Evolutionary conservation across 163 green algal species (phyloP).

Genomic region (Scenedesmus sp.): DNA sequence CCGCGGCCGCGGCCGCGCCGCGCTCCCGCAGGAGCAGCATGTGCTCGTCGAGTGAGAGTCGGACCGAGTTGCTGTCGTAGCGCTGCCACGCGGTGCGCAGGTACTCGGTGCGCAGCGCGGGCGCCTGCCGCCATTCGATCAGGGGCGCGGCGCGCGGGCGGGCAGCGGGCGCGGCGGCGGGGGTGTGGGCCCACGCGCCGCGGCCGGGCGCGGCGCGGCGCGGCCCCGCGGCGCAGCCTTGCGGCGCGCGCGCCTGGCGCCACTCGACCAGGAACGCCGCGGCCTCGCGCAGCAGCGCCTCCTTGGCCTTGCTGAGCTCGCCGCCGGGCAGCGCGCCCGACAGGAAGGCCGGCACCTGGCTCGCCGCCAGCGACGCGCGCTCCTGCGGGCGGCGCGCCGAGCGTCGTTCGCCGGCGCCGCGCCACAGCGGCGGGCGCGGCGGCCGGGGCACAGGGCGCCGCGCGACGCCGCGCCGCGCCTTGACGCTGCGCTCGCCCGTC

Average conservation of each 20-base stretch:
- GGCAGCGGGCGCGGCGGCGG: neutral
- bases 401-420: too few species aligned
- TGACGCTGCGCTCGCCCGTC: conserved; percentile 72
- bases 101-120: conserved; percentile 80
- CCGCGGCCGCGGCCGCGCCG: conserved; percentile 2
- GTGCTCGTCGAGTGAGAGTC: conserved; percentile 75
- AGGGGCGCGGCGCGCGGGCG: neutral
- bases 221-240: too few species aligned
- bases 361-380: conserved; percentile 56
- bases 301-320: conserved; percentile 34
- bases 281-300: conserved; percentile 52
- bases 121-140: too few species aligned
- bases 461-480: too few species aligned
- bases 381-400: too few species aligned
- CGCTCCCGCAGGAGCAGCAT: conserved; percentile 68
- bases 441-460: neutral
- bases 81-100: conserved; percentile 73
- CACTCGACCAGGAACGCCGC: conserved; percentile 19
- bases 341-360: conserved; percentile 56
- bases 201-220: too few species aligned
- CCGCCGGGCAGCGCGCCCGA: conserved; percentile 35
- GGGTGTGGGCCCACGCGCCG: neutral
- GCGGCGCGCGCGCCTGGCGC: conserved; percentile 32
- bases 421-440: neutral
- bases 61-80: conserved; percentile 58